Evolutionary conservation across 2,329 filamentous ascomycete genomes (phyloP), one percentile per base, ranked within the genome.

Genomic region (Penicillium expansum): DNA sequence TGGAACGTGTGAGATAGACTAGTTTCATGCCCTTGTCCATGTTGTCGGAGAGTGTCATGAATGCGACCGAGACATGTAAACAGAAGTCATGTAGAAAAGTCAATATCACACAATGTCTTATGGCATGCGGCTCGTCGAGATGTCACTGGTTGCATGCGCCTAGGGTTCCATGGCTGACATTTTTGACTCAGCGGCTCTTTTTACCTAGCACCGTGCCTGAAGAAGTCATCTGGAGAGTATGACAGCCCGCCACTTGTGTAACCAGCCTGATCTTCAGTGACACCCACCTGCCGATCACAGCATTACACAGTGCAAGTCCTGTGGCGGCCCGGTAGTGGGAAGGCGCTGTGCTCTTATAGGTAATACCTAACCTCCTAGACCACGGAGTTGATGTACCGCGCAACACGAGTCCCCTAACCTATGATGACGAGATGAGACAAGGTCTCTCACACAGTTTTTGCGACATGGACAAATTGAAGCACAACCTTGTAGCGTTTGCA

Each of bases 41-140:
- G 11, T 29, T 52, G 14, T 45, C 39, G 30, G 24, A 44, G 30
- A 27, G 5, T 22, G 39, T 60, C 45, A 44, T 41, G 27, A 62
- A 52, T 29, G 41, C 48, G 38, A 56, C 59, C 39, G 50, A 62
- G 55, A 62, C 55, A 60, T 45, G 42, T 20, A 54, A 52, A 37
- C 37, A 8, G 14, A 43, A 33, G n/a, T 24, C 47, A 32, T 30
- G 11, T 39, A 35, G 2, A 13, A 16, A 37, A 45, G 33, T 14
- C 33, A 32, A 16, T 18, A 39, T 55, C 20, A 38, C 18, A 13
- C 37, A 16, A 29, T 47, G 50, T 58, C 47, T 56, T 11, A 43
- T 50, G 14, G 20, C 35, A 47, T 47, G 54, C 41, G 47, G 33
- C 52, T 45, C 48, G 52, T 51, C 24, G 16, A 39, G 24, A 35